These are phyloP conservation scores for Cladophialophora chaetospira DNA, from an alignment of 2,329 filamentous ascomycete genomes.

Conservation along the genomic window DNA sequence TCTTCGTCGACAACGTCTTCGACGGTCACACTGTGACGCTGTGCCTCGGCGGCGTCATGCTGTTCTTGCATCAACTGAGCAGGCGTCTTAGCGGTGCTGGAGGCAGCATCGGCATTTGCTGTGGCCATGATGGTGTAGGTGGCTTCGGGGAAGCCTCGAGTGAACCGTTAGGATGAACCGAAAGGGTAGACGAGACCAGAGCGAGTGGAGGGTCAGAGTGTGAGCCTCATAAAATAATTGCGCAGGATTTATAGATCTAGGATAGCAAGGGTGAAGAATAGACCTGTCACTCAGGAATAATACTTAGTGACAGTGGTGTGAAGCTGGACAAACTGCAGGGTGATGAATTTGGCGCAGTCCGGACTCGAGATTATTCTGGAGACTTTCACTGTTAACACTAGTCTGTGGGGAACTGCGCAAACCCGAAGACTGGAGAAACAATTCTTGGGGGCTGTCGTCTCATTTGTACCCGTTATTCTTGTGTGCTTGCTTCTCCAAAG, in stretches of 20 bases:
- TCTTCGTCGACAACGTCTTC: constrained; percentile 85
- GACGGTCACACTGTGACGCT: constrained; percentile 63
- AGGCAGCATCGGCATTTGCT: constrained; percentile 28
- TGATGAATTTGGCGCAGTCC: not conserved
- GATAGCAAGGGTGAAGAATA: not conserved
- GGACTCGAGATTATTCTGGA: constrained; percentile 1
- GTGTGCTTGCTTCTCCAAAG: not conserved
- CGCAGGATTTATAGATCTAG: not conserved
- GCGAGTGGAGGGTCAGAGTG: constrained; percentile 11
- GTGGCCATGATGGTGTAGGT: constrained; percentile 24
- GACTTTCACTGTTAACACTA: not conserved
- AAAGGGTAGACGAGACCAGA: constrained; percentile 23
- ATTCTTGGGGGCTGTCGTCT: not conserved
- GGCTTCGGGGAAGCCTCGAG: constrained; percentile 30
- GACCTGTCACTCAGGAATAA: constrained; percentile 1
- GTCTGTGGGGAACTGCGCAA: not conserved
- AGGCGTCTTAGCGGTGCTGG: constrained; percentile 44
- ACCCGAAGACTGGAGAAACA: not conserved
- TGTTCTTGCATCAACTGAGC: constrained; percentile 57
- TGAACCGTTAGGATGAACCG: constrained; percentile 26
- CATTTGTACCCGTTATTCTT: too few species aligned
- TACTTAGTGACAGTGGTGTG: not conserved
- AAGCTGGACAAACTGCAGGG: not conserved
- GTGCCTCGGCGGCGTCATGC: constrained; percentile 54
- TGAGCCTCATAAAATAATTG: constrained; percentile 17